Evolutionary conservation across 2,329 filamentous ascomycete genomes (phyloP).

Genomic region (Hymenoscyphus occultus): DNA sequence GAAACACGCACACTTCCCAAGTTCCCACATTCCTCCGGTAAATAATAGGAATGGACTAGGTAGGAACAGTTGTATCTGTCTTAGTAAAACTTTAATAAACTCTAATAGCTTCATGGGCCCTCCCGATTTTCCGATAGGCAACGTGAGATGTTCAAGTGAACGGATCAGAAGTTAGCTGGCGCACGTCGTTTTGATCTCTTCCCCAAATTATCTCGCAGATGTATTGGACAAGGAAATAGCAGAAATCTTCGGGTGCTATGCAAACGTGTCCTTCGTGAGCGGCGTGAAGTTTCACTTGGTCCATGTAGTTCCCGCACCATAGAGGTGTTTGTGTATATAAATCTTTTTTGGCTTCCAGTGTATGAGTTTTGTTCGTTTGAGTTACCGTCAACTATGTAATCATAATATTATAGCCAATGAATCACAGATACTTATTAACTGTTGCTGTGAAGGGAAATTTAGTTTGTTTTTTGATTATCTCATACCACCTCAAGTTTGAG

Average conservation of each 20-base stretch:
- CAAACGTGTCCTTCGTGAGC: constrained; percentile 51
- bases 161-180: constrained; percentile 52
- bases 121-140: constrained; percentile 54
- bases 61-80: constrained; percentile 42
- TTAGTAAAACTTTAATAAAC: constrained; percentile 57
- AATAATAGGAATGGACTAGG: constrained; percentile 47
- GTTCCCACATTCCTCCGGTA: constrained; percentile 46
- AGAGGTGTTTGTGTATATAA: constrained; percentile 50
- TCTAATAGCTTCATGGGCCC: constrained; percentile 56
- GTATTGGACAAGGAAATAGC: constrained; percentile 49
- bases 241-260: constrained; percentile 53
- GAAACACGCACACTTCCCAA: constrained; percentile 49
- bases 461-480: background rate
- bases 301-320: constrained; percentile 57
- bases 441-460: constrained; percentile 39
- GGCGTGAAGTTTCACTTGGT: constrained; percentile 53
- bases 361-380: no score
- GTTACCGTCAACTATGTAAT: constrained; percentile 55
- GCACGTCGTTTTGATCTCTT: constrained; percentile 59
- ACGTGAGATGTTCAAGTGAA: constrained; percentile 55
- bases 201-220: constrained; percentile 50
- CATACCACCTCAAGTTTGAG: no score
- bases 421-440: constrained; percentile 55
- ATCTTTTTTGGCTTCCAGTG: no score
- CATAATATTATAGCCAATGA: constrained; percentile 56